Conservation (phyloP, 208 protist species). For the Polymyxa betae region DNA sequence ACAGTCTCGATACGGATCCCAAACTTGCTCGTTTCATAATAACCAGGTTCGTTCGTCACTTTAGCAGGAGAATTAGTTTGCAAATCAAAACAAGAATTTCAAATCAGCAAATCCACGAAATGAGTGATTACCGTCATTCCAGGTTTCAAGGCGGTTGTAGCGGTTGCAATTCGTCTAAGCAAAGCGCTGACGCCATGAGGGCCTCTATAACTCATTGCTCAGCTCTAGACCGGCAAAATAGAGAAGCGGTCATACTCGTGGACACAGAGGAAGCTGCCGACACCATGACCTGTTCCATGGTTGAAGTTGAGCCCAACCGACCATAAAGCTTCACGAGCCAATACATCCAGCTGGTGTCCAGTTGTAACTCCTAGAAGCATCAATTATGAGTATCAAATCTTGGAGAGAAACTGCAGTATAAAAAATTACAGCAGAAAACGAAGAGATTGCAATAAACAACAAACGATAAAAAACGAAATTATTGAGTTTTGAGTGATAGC, state of each 20-base stretch:
- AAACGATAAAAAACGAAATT: neutral
- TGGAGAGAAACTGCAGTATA: too few species aligned
- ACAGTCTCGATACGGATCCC: conserved; percentile 97
- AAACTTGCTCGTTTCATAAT: conserved; percentile 93
- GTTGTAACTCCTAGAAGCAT: conserved; percentile 49
- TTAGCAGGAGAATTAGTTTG: too few species aligned
- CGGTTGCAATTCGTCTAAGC: conserved; percentile 13
- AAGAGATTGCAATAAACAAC: too few species aligned
- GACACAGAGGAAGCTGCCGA: conserved; percentile 65
- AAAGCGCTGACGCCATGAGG: conserved; percentile 21
- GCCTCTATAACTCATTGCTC: neutral
- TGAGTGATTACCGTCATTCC: conserved; percentile 21
- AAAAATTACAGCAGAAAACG: too few species aligned
- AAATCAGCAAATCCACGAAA: too few species aligned
- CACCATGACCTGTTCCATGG: conserved; percentile 72
- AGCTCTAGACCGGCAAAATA: neutral
- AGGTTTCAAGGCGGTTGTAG: neutral
- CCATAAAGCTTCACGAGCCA: conserved; percentile 65
- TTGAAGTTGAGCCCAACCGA: conserved; percentile 64
- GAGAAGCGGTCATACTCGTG: conserved; percentile 67
- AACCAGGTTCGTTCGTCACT: conserved; percentile 78
- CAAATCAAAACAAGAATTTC: too few species aligned
- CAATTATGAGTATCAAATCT: too few species aligned
- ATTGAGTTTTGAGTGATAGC: neutral
- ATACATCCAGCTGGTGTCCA: conserved; percentile 59